Percentiles rank a stretch among this genome's conserved stretches.
phyloP scores from a whole-genome alignment of 2,329 filamentous ascomycete species.

The Fusarium transvaalense region DNA sequence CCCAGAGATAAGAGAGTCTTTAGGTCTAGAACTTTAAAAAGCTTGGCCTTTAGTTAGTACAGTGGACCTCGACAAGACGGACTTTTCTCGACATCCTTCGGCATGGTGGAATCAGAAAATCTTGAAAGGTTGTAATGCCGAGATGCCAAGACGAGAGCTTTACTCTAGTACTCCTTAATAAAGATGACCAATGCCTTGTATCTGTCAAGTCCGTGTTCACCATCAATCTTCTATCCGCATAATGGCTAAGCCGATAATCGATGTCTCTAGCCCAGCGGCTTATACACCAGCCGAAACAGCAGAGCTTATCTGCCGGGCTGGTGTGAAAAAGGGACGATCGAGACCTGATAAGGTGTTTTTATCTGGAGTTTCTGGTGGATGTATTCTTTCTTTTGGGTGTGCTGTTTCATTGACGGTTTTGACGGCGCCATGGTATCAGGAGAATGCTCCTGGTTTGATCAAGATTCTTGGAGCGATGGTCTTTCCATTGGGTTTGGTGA shows the following conservation, averaged over 20 bases:
- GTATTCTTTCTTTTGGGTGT: constrained; percentile 39
- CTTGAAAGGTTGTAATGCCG: neutral
- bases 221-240: neutral
- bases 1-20: constrained; percentile 16
- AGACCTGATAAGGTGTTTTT: constrained; percentile 41
- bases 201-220: too few species aligned
- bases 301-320: constrained; percentile 39
- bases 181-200: neutral
- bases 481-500: constrained; percentile 41
- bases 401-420: constrained; percentile 40
- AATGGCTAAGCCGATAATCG: constrained; percentile 17
- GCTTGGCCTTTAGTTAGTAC: constrained; percentile 16
- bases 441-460: constrained; percentile 40
- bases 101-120: constrained; percentile 23
- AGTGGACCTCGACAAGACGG: constrained; percentile 18
- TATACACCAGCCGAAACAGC: constrained; percentile 45
- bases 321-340: constrained; percentile 40
- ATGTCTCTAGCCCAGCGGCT: constrained; percentile 16
- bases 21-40: constrained; percentile 8
- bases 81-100: constrained; percentile 33
- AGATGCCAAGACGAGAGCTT: constrained; percentile 5
- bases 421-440: constrained; percentile 45
- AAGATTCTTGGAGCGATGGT: constrained; percentile 41
- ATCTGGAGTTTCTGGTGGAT: constrained; percentile 40
- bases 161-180: neutral